Evolutionary conservation across 306 rosid genomes (phyloP), one percentile per base, ranked within the genome.

Genomic region (Canavalia ensiformis): DNA sequence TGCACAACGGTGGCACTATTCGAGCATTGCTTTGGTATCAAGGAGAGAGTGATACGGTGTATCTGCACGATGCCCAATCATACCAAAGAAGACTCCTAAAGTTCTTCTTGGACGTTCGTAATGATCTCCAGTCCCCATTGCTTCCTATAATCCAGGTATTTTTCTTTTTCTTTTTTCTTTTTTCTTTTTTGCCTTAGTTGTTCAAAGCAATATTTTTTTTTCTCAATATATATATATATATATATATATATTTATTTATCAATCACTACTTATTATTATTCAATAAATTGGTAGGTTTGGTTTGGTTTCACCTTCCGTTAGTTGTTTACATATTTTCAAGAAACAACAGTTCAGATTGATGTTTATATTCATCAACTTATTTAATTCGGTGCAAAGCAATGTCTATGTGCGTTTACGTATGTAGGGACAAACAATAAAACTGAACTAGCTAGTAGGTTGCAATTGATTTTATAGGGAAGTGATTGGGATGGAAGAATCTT

Each of bases 101-200:
- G 80, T 86, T 93, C 10, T 91, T 95, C 78, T 47, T 74, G 1
- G 88, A 90, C 47, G 65, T 95, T 52, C 89, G 96, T 5, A 63
- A 67, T 67, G 94, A 93, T 85, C 84, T 95, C 12, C 84, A 86
- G 70, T 78, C 84, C 71, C 97, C 99, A 0, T 63, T 85, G 87
- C 90, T 95, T 56, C 99, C 97, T 5, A 89, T 93, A 45, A 80
- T 93, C 73, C 97, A 90, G 97, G 97, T 94, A 3, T 10, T 41
- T 46, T 30, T 29, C 1, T 46, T 33, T 39, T 5, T n/a, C 69
- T 12, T 6, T 10, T 70, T 8, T 7, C 25, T 18, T 18, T 18
- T 18, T 18, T 18, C 25, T 18, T 18, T 18, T 18, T 18, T 18
- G 25, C 25, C 25, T 18, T 18, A 18, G 25, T 18, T 18, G 25